phyloP scores from a whole-genome alignment of 2,329 filamentous ascomycete species.

The Neurospora sp. region DNA sequence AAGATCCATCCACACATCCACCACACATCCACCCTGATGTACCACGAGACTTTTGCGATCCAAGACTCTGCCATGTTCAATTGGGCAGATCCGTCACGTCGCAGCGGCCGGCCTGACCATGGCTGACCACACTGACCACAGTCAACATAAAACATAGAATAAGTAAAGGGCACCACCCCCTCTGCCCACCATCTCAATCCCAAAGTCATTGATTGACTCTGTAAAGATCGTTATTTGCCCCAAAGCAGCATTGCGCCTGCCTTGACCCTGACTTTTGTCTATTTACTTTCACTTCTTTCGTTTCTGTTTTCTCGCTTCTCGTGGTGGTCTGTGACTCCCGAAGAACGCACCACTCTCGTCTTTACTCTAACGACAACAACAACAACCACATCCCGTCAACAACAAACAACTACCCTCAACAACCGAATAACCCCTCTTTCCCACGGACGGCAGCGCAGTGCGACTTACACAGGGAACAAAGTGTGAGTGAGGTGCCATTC shows the following conservation, averaged over 20 bases:
- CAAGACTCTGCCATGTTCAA: constrained; percentile 9
- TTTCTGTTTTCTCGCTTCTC: constrained; percentile 9
- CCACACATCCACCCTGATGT: constrained; percentile 15
- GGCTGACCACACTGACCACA: neutral
- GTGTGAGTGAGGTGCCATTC: constrained; percentile 16
- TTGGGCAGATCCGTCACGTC: constrained; percentile 10
- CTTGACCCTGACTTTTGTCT: neutral
- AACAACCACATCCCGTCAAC: neutral
- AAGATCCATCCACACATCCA: neutral
- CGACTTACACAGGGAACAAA: constrained; percentile 14
- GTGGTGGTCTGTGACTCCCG: constrained; percentile 2
- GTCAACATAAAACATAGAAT: constrained; percentile 15
- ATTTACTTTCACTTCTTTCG: constrained; percentile 3
- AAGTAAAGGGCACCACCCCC: constrained; percentile 13
- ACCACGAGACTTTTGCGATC: constrained; percentile 12
- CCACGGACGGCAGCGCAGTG: constrained; percentile 17
- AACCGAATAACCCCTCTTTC: constrained; percentile 15
- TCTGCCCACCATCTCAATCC: constrained; percentile 11
- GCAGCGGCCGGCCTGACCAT: constrained; percentile 14
- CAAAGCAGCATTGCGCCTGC: constrained; percentile 16
- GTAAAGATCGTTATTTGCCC: constrained; percentile 11
- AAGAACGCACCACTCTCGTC: constrained; percentile 1
- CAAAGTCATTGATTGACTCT: constrained; percentile 10
- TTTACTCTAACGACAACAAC: neutral
- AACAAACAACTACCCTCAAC: constrained; percentile 3